Percentiles rank a stretch among this genome's conserved stretches.
Conservation (phyloP, 768 basidiomycete genomes). For the Pleurotus cornucopiae region DNA sequence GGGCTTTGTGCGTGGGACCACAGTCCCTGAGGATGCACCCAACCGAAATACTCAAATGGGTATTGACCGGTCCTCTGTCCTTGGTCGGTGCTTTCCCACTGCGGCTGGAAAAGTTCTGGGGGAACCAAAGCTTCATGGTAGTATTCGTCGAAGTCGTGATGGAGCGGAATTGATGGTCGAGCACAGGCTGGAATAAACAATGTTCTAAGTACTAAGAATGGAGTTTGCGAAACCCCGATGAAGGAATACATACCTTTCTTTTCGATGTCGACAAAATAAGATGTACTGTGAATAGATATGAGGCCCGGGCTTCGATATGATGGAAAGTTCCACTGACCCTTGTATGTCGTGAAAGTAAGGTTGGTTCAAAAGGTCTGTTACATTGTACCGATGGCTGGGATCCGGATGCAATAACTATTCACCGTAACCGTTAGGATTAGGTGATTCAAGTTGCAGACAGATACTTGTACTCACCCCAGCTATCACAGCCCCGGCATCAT, state of each 20-base stretch:
- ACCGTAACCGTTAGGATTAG: not conserved
- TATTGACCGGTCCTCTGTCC: not conserved
- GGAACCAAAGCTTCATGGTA: not conserved
- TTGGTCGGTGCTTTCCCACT: not conserved
- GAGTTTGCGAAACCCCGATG: not conserved
- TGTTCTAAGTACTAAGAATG: not conserved
- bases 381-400: constrained; percentile 15
- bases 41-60: not conserved
- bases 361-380: constrained; percentile 16
- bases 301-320: not conserved
- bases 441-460: not conserved
- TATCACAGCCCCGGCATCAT: constrained; percentile 21
- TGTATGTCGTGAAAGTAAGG: constrained; percentile 17
- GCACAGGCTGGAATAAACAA: not conserved
- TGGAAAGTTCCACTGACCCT: constrained; percentile 13
- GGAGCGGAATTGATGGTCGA: not conserved
- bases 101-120: not conserved
- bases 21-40: not conserved
- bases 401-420: constrained; percentile 17
- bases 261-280: not conserved
- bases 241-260: not conserved
- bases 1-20: not conserved
- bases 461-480: constrained; percentile 20
- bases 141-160: not conserved
- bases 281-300: not conserved